Evolutionary conservation across 169 alveolate genomes (phyloP).

Genomic region (Plasmodium knowlesi): DNA sequence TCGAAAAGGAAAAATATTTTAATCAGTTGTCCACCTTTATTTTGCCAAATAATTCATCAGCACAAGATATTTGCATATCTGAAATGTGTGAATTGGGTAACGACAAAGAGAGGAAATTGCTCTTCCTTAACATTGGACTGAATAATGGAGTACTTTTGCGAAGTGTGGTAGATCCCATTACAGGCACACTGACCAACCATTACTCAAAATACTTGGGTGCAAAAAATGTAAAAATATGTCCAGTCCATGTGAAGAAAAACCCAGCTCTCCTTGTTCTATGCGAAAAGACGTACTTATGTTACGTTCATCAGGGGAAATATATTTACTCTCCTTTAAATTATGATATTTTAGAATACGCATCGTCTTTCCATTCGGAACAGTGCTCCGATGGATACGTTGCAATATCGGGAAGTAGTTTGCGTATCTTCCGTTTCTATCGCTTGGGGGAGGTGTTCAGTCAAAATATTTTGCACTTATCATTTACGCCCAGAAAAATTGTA

Average conservation of each 20-base stretch:
- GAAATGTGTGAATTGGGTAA: slow-evolving; percentile 72
- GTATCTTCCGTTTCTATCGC: slow-evolving; percentile 87
- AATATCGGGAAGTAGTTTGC: slow-evolving; percentile 88
- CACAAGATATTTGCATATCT: slow-evolving; percentile 87
- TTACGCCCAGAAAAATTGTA: slow-evolving; percentile 94
- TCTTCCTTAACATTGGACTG: slow-evolving; percentile 95
- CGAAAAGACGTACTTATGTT: slow-evolving; percentile 90
- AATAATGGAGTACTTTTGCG: slow-evolving; percentile 96
- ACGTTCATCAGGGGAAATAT: slow-evolving; percentile 86
- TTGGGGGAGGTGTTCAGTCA: slow-evolving; percentile 94
- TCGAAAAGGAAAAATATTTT: slow-evolving; percentile 94
- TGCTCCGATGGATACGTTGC: slow-evolving; percentile 94
- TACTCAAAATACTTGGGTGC: slow-evolving; percentile 95
- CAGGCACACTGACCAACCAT: slow-evolving; percentile 97
- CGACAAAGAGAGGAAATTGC: slow-evolving; percentile 11
- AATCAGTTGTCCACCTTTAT: slow-evolving; percentile 92
- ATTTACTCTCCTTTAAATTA: slow-evolving; percentile 89
- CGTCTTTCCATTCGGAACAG: slow-evolving; percentile 88
- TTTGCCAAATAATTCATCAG: slow-evolving; percentile 90
- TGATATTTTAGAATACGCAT: slow-evolving; percentile 90
- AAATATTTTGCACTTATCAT: slow-evolving; percentile 87
- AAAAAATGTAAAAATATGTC: slow-evolving; percentile 91
- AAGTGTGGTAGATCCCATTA: slow-evolving; percentile 92
- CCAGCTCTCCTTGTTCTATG: slow-evolving; percentile 89
- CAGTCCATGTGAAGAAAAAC: slow-evolving; percentile 78